A percentile compares a stretch with the other conserved stretches of the same genome.
Evolutionary conservation across 1,139 yeast species (phyloP).

Genomic region (Saccharomycopsis hybrid): DNA sequence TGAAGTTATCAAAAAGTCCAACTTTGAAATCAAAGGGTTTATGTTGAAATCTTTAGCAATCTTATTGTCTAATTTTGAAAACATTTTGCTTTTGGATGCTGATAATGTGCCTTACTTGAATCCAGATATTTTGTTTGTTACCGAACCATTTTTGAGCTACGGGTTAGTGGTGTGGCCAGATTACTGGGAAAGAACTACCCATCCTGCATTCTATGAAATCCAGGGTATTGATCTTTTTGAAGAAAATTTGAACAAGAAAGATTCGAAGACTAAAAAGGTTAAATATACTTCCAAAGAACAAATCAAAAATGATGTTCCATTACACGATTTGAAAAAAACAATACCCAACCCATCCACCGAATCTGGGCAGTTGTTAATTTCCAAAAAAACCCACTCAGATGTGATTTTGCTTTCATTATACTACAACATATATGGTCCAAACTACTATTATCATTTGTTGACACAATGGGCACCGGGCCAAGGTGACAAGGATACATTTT

Average conservation of each 20-base stretch:
- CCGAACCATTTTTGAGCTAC: constrained; percentile 29
- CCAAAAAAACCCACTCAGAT: constrained; percentile 44
- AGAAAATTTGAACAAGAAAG: constrained; percentile 32
- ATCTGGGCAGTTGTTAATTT: constrained; percentile 55
- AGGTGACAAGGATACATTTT: constrained; percentile 65
- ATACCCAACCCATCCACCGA: constrained; percentile 60
- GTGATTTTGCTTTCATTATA: constrained; percentile 49
- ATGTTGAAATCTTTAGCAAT: constrained; percentile 61
- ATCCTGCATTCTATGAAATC: constrained; percentile 53
- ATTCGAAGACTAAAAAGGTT: constrained; percentile 23
- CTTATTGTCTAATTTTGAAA: constrained; percentile 51
- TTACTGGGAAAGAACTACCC: constrained; percentile 58
- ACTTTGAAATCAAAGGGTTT: constrained; percentile 44
- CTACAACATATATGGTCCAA: constrained; percentile 56
- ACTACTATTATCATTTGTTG: constrained; percentile 51
- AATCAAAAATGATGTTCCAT: constrained; percentile 26
- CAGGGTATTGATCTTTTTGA: constrained; percentile 37
- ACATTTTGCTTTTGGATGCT: constrained; percentile 57
- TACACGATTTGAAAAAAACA: constrained; percentile 52
- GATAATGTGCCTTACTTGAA: constrained; percentile 57
- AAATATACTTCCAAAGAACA: constrained; percentile 18
- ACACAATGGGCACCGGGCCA: constrained; percentile 69
- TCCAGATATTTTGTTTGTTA: constrained; percentile 44
- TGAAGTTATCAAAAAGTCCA: constrained; percentile 29
- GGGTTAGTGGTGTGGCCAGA: constrained; percentile 63